Evolutionary conservation across 139 green algal species (phyloP), one percentile per base, ranked within the genome.

Genomic region (Zygnema cylindricum): DNA sequence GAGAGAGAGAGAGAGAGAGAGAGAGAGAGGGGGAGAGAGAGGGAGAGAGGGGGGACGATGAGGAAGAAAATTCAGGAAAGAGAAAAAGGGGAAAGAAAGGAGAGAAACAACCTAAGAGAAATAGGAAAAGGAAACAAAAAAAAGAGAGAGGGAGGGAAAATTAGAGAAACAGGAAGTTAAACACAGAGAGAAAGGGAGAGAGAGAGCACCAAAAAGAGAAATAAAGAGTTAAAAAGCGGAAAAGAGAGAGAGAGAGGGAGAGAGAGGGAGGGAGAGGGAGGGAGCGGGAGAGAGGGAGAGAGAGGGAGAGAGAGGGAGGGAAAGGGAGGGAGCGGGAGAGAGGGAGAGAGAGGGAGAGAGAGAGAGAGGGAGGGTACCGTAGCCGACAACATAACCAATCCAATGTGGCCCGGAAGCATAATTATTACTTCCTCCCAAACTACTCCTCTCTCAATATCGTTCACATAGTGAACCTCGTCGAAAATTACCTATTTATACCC

Each of bases 391-490:
- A 99, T 90, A 25, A 99, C 93, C 38, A 99, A 93, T 63, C 94
- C 96, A 69, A 98, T 93, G 90, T 98, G 96, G 1, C 94, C 93
- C 0, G 97, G 97, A 54, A 99, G 94, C 97, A 99, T 98, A 93
- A 99, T 99, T 94, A 99, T 99, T 11, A 98, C 95, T 93, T 98
- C 95, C 86, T 94, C 96, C 96, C 91, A 95, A 55, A 94, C 91
- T 69, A 95, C 93, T 0, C 93, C 93, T 39, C 92, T 73, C 73
- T 94, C 97, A 2, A 92, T 93, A 55, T 99, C 97, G 69, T 98
- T 99, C 3, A 99, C 95, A 86, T 99, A 99, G 87, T 99, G 97
- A 69, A 92, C 87, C 94, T 98, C 97, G 75, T 98, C 97, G 88
- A 99, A 99, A 30, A 99, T 94, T 23, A 99, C 97, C 95, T 91